Base-by-base conservation (phyloP, 441 rosid genomes). In the Arabidopsis lyrata region DNA sequence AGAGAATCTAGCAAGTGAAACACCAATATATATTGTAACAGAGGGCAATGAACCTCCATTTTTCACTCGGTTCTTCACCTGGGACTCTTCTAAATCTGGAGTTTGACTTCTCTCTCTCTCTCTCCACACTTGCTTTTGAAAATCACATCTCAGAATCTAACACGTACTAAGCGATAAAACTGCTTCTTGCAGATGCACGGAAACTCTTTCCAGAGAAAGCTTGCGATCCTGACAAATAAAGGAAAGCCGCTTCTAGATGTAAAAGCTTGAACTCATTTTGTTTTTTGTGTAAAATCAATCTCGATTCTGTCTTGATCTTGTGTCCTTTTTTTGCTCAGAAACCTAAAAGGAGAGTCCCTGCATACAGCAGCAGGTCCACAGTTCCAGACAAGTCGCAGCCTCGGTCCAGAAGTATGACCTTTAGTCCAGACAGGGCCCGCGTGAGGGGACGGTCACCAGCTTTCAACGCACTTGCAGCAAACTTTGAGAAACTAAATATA, bases 401-500 rank as follows among this genome's bases (percentile, higher is more conserved):
- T 7, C 97, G 98, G 63, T 93, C 98, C 13, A 90, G 99, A 86
- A 93, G 99, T 78, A 80, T 93, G 88, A 90, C 99, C 36, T 93
- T 83, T 79, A 96, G 96, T 77, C 95, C 97, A 29, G 99, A 96
- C 31, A 87, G 98, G 73, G 90, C 87, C 77, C 97, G 98, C 20
- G 90, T 88, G 67, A 88, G 99, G 79, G 99, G 99, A 75, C 87
- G 99, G 83, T 96, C 99, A 42, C 99, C 99, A 12, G 98, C 99
- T 61, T 96, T 96, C 86, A 96, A 87, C 77, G 96, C 95, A 16
- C 88, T 96, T 32, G 98, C 99, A 66, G 96, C 98, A 69, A 93
- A 77, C 75, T 96, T 96, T 76, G 99, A 94, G 86, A 93, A 81
- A 75, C 59, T 90, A 61, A 93, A 73, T 79, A 66, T 83, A 18